These are phyloP conservation scores for Xerocomus cyaneibrunnescens DNA, from an alignment of 1,284 basidiomycete species.

Conservation along the genomic window DNA sequence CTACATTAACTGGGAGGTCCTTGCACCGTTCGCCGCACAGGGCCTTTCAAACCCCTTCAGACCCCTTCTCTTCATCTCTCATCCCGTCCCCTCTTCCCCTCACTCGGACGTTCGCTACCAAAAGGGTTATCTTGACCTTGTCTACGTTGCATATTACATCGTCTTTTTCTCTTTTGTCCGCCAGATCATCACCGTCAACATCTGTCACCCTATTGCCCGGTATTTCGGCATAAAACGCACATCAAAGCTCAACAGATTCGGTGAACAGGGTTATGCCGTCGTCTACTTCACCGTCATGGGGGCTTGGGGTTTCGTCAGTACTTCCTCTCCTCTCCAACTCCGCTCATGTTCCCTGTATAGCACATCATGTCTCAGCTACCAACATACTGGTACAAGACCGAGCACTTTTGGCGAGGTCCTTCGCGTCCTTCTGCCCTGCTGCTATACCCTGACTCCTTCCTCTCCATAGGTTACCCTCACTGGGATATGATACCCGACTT, in stretches of 20 bases:
- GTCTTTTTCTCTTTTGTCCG: constrained; percentile 92
- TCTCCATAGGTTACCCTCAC: constrained; percentile 72
- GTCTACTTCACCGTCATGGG: constrained; percentile 78
- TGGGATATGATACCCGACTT: constrained; percentile 85
- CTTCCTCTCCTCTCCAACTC: neutral
- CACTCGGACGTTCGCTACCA: constrained; percentile 63
- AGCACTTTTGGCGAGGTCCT: constrained; percentile 80
- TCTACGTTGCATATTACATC: constrained; percentile 86
- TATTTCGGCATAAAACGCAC: constrained; percentile 67
- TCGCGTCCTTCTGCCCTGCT: neutral
- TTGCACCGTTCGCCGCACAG: constrained; percentile 50
- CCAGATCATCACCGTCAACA: constrained; percentile 70
- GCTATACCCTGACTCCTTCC: neutral
- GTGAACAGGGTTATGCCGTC: constrained; percentile 87
- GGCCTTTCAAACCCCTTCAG: constrained; percentile 72
- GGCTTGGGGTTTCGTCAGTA: constrained; percentile 73
- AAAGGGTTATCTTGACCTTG: constrained; percentile 78
- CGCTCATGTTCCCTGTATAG: constrained; percentile 37
- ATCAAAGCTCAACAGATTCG: constrained; percentile 78
- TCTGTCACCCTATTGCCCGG: constrained; percentile 72
- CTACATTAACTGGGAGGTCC: constrained; percentile 70
- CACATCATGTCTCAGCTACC: constrained; percentile 85
- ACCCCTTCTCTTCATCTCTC: constrained; percentile 75
- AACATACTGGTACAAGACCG: constrained; percentile 87
- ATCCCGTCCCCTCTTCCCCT: constrained; percentile 57